A percentile compares a stretch with the other conserved stretches of the same genome.
phyloP scores from a whole-genome alignment of 106 monocot genomes.

The Acanthochlamys bracteata region DNA sequence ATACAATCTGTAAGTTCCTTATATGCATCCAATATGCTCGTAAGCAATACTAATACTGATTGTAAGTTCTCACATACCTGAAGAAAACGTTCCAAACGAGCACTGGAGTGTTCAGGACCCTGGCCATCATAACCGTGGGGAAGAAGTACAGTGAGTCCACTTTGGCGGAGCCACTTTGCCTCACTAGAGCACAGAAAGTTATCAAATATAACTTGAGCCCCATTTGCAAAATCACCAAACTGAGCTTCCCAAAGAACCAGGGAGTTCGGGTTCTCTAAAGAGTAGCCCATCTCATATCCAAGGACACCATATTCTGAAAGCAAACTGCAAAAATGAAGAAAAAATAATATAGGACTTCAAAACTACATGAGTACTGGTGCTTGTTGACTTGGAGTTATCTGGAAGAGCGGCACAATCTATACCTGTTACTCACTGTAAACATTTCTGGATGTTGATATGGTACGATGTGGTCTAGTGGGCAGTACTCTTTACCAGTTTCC shows the following conservation, averaged over 20 bases:
- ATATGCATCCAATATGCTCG: too few species aligned
- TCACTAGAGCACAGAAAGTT: conserved; percentile 95
- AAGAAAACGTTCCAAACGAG: conserved; percentile 80
- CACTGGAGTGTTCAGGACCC: conserved; percentile 96
- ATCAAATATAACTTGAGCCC: conserved; percentile 96
- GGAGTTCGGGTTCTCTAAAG: conserved; percentile 98
- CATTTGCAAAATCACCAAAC: conserved; percentile 98
- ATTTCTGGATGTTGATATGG: conserved; percentile 68
- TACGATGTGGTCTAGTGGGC: conserved; percentile 58
- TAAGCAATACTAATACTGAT: too few species aligned
- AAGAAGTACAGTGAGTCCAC: conserved; percentile 77
- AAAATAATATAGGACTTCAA: conserved; percentile 1
- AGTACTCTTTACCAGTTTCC: conserved; percentile 52
- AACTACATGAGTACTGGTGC: too few species aligned
- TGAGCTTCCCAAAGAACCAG: conserved; percentile 98
- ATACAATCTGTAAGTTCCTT: too few species aligned
- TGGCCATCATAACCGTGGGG: conserved; percentile 99
- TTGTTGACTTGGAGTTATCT: too few species aligned
- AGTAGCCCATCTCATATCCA: conserved; percentile 98
- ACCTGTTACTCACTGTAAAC: conserved; percentile 90
- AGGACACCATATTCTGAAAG: conserved; percentile 97
- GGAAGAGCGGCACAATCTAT: too few species aligned
- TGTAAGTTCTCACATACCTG: too few species aligned
- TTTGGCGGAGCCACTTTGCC: conserved; percentile 93
- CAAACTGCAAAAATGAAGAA: conserved; percentile 40